Evolutionary conservation across 2,329 filamentous ascomycete genomes (phyloP).

Genomic region (Verticillium alfalfae): DNA sequence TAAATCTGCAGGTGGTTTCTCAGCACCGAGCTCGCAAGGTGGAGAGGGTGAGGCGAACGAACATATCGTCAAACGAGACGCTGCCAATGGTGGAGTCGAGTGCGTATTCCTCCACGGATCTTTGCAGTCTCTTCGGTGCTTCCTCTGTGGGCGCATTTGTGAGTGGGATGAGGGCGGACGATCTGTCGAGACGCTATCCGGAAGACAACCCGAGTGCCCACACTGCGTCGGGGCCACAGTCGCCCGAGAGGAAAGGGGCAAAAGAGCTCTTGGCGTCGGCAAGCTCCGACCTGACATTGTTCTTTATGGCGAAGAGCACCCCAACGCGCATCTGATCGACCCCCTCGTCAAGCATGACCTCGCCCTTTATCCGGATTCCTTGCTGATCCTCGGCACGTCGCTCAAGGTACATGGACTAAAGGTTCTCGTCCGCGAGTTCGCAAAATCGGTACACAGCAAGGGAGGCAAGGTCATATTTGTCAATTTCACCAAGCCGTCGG

Average conservation of each 20-base stretch:
- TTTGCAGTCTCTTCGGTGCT: slow-evolving; percentile 59
- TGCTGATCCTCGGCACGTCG: slow-evolving; percentile 67
- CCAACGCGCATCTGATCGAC: slow-evolving; percentile 61
- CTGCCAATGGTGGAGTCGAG: slow-evolving; percentile 39
- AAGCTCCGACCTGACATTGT: slow-evolving; percentile 68
- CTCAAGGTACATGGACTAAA: slow-evolving; percentile 67
- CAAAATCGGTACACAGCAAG: slow-evolving; percentile 62
- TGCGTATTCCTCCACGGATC: slow-evolving; percentile 70
- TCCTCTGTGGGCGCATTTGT: slow-evolving; percentile 51
- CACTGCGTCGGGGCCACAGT: slow-evolving; percentile 58
- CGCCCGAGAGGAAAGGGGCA: slow-evolving; percentile 58
- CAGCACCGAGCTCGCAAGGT: slow-evolving; percentile 1
- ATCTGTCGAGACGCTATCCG: slow-evolving; percentile 52
- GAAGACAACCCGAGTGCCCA: slow-evolving; percentile 62
- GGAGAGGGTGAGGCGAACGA: neutral
- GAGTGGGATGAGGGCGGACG: slow-evolving; percentile 55
- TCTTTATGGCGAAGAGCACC: slow-evolving; percentile 69
- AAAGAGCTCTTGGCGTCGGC: slow-evolving; percentile 61
- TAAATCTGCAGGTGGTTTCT: slow-evolving; percentile 27
- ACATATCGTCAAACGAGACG: neutral
- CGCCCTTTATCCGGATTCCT: slow-evolving; percentile 56
- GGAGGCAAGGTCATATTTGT: slow-evolving; percentile 68
- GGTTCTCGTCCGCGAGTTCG: slow-evolving; percentile 65
- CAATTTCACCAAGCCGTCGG: slow-evolving; percentile 66
- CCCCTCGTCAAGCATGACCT: slow-evolving; percentile 65